These are phyloP conservation scores for Scedosporium minutisporum DNA, from an alignment of 2,329 filamentous ascomycete genomes.

Conservation along the genomic window DNA sequence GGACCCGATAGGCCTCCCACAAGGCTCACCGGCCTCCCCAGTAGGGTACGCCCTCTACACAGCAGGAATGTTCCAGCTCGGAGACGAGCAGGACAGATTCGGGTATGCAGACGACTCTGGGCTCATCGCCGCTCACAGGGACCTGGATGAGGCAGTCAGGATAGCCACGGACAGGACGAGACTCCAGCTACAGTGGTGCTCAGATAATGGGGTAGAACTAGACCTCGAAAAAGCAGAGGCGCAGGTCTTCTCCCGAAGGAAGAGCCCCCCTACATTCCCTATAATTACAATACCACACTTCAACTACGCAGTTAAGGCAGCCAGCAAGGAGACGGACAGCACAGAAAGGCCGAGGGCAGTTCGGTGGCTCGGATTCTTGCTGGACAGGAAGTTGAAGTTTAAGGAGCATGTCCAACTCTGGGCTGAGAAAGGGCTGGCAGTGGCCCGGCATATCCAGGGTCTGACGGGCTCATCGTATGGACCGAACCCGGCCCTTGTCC, in stretches of 20 bases:
- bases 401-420: not conserved
- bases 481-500: not conserved
- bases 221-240: not conserved
- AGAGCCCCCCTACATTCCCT: not conserved
- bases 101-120: conserved; percentile 5
- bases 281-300: not conserved
- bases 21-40: conserved; percentile 8
- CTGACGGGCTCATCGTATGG: not conserved
- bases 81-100: not conserved
- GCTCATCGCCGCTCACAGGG: not conserved
- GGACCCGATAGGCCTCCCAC: not conserved
- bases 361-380: not conserved
- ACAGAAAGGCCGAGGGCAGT: not conserved
- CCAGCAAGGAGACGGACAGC: not conserved
- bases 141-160: not conserved
- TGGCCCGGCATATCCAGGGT: not conserved
- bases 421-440: not conserved
- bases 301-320: not conserved
- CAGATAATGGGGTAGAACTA: not conserved
- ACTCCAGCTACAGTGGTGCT: not conserved
- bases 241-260: not conserved
- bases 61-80: conserved; percentile 6
- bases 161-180: not conserved
- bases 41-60: conserved; percentile 7
- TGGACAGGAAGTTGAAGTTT: not conserved